These are phyloP conservation scores for Mucor ambiguus DNA, from an alignment of 371 early-diverging fungal species.

Conservation along the genomic window DNA sequence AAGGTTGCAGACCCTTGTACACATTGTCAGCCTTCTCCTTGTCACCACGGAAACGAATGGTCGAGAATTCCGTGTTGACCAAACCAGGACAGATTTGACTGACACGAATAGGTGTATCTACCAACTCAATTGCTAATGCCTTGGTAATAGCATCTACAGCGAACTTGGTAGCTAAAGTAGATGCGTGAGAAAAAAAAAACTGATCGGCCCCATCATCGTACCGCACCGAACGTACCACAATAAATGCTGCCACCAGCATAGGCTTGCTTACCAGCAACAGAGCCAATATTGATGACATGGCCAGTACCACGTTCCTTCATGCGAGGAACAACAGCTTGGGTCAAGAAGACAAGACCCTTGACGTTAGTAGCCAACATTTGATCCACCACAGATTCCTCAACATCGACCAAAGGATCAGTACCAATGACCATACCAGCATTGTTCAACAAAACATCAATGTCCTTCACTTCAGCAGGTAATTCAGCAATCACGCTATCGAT, in stretches of 20 bases:
- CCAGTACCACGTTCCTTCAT: slow-evolving; percentile 81
- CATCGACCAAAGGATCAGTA: slow-evolving; percentile 70
- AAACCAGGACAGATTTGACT: slow-evolving; percentile 77
- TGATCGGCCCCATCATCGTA: background rate
- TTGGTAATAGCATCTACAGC: slow-evolving; percentile 87
- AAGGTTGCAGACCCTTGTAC: slow-evolving; percentile 77
- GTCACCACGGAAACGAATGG: slow-evolving; percentile 85
- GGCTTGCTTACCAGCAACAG: slow-evolving; percentile 76
- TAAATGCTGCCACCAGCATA: slow-evolving; percentile 86
- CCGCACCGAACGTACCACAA: slow-evolving; percentile 51
- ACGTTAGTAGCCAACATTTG: slow-evolving; percentile 91
- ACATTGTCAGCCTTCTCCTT: slow-evolving; percentile 77
- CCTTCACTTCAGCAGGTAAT: slow-evolving; percentile 58
- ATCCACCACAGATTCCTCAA: slow-evolving; percentile 69
- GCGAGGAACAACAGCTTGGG: slow-evolving; percentile 82
- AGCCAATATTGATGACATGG: slow-evolving; percentile 88
- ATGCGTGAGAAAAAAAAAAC: slow-evolving; percentile 6
- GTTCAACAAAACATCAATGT: slow-evolving; percentile 80
- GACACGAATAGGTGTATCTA: slow-evolving; percentile 77
- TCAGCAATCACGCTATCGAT: slow-evolving; percentile 59
- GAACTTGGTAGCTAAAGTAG: slow-evolving; percentile 74
- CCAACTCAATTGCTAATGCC: slow-evolving; percentile 80
- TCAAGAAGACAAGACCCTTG: slow-evolving; percentile 80
- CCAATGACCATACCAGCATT: slow-evolving; percentile 84
- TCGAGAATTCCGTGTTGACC: slow-evolving; percentile 93